Conservation (phyloP, 805 yeast genomes). For the Teunomyces funiuensis region DNA sequence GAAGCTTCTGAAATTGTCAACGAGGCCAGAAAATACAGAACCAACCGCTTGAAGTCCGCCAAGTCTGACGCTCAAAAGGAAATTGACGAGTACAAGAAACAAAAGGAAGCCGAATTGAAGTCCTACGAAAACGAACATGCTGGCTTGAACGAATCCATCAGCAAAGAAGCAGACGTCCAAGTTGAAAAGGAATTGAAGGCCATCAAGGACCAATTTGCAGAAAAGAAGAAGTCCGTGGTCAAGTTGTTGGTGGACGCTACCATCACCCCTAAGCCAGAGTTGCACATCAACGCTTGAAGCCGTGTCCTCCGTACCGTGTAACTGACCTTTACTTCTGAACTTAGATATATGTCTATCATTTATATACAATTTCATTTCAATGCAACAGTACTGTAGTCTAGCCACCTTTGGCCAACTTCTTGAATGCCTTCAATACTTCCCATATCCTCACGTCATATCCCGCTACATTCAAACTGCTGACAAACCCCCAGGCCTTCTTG, state of each 20-base stretch:
- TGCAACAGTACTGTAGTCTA: background rate
- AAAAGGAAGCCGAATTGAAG: slow-evolving; percentile 81
- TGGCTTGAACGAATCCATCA: slow-evolving; percentile 74
- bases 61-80: slow-evolving; percentile 90
- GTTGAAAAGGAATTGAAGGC: slow-evolving; percentile 69
- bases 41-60: slow-evolving; percentile 88
- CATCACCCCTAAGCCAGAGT: slow-evolving; percentile 73
- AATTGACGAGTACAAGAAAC: slow-evolving; percentile 78
- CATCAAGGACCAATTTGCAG: slow-evolving; percentile 63
- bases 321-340: background rate
- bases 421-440: slow-evolving; percentile 50
- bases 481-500: slow-evolving; percentile 85
- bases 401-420: slow-evolving; percentile 39
- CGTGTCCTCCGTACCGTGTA: background rate
- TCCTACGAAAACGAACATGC: slow-evolving; percentile 69
- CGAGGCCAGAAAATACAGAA: slow-evolving; percentile 88
- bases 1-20: slow-evolving; percentile 96
- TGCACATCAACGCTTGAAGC: slow-evolving; percentile 69
- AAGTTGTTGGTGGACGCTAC: slow-evolving; percentile 79
- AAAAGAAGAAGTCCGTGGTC: slow-evolving; percentile 66
- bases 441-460: slow-evolving; percentile 78
- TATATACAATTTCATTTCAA: slow-evolving; percentile 6
- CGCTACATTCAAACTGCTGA: slow-evolving; percentile 74
- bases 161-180: slow-evolving; percentile 71
- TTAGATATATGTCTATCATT: slow-evolving; percentile 7